These are phyloP conservation scores for Hyaloscypha variabilis DNA, from an alignment of 495 filamentous ascomycete species.

Conservation along the genomic window DNA sequence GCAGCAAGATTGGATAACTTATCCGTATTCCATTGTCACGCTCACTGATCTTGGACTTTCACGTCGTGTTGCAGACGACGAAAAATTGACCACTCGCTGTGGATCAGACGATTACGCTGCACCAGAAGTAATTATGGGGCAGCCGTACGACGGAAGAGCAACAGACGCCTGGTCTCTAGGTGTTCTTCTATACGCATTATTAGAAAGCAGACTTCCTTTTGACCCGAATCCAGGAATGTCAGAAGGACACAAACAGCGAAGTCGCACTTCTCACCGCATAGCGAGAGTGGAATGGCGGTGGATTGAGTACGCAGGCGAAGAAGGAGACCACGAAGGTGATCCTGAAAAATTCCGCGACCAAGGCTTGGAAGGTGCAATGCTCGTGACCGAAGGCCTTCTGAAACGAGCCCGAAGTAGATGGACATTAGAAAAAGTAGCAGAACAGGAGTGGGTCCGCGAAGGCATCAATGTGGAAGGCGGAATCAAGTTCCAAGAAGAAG, in stretches of 20 bases:
- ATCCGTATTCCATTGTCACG: constrained; percentile 80
- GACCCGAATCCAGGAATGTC: constrained; percentile 77
- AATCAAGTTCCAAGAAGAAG: constrained; percentile 69
- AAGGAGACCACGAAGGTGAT: constrained; percentile 64
- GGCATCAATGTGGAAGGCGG: constrained; percentile 74
- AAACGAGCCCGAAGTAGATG: constrained; percentile 78
- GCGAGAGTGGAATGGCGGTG: constrained; percentile 93
- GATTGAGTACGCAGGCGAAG: constrained; percentile 76
- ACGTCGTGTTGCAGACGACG: constrained; percentile 74
- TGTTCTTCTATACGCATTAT: constrained; percentile 88
- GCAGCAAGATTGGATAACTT: constrained; percentile 63
- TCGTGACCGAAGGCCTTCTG: constrained; percentile 79
- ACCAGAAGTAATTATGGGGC: constrained; percentile 92
- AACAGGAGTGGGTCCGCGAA: constrained; percentile 72
- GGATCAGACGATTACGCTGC: constrained; percentile 97
- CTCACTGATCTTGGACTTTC: constrained; percentile 94
- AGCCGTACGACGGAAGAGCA: constrained; percentile 89
- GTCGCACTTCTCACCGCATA: constrained; percentile 86
- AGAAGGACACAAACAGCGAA: constrained; percentile 70
- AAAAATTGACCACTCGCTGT: constrained; percentile 84
- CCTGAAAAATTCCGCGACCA: constrained; percentile 52
- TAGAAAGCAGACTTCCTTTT: constrained; percentile 91
- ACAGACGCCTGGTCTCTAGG: constrained; percentile 96
- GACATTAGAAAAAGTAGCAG: constrained; percentile 68
- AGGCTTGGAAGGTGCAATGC: constrained; percentile 72